Percentiles rank a stretch among this genome's conserved stretches.
phyloP scores from a whole-genome alignment of 1,139 yeast species.

The Blastobotrys serpentis region DNA sequence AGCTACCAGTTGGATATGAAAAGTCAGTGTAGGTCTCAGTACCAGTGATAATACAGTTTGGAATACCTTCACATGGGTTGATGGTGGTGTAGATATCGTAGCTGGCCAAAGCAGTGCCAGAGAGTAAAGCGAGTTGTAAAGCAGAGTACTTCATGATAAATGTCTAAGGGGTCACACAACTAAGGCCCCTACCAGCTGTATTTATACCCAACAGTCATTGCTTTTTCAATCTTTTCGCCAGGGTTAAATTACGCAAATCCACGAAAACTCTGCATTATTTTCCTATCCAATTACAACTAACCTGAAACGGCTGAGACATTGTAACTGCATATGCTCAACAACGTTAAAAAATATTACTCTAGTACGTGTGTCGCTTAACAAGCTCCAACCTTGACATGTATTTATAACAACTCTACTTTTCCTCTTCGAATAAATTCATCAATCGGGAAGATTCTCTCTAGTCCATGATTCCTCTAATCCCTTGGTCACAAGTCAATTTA shows the following conservation, averaged over 20 bases:
- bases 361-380: too few species aligned
- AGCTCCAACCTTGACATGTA: too few species aligned
- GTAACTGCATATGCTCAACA: neutral
- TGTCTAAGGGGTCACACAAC: too few species aligned
- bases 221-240: neutral
- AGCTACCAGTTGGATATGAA: neutral
- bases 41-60: slow-evolving; percentile 8
- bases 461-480: too few species aligned
- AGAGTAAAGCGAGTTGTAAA: neutral
- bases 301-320: neutral
- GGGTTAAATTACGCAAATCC: neutral
- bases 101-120: neutral
- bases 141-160: slow-evolving; percentile 1
- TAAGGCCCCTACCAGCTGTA: too few species aligned
- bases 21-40: neutral
- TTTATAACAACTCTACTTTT: too few species aligned
- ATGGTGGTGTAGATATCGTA: neutral
- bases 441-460: too few species aligned
- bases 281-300: too few species aligned
- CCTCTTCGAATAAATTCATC: too few species aligned
- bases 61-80: slow-evolving; percentile 3
- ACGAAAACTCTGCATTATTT: neutral
- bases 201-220: neutral
- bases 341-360: too few species aligned
- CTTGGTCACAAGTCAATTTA: neutral